Conservation (phyloP, 257 asterid species). For the Nicotiana attenuata region DNA sequence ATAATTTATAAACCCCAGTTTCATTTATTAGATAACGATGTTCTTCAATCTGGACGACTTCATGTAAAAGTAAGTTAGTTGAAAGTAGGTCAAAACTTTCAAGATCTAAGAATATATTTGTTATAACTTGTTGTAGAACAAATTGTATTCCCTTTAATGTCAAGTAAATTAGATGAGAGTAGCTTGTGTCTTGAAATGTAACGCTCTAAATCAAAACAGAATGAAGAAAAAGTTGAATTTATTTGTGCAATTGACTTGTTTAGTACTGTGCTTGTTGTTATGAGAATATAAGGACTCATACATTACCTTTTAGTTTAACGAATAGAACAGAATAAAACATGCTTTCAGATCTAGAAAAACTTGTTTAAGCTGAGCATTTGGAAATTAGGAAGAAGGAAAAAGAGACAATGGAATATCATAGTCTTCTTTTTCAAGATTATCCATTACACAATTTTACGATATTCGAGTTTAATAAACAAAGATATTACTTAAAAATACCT, state of each 20-base stretch:
- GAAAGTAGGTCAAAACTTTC: background rate
- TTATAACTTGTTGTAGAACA: background rate
- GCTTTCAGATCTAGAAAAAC: background rate
- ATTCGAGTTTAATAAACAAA: background rate
- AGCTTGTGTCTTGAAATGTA: too few relatives aligned
- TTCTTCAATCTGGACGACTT: background rate
- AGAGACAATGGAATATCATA: background rate
- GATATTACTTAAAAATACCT: background rate
- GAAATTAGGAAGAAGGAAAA: background rate
- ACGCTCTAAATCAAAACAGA: background rate
- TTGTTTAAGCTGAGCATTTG: background rate
- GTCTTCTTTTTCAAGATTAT: background rate
- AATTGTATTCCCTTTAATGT: background rate
- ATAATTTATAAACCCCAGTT: background rate
- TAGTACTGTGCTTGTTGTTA: background rate
- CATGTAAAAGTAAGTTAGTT: background rate
- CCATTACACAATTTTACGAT: background rate
- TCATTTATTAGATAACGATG: background rate
- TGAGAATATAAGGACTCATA: background rate
- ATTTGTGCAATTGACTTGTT: background rate
- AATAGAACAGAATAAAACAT: background rate
- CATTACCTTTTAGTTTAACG: background rate
- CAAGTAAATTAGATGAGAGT: too few relatives aligned
- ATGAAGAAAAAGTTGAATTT: background rate
- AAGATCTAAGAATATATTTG: background rate